Evolutionary conservation across 768 basidiomycete genomes (phyloP).

Genomic region (Phanerodontia chrysosporium): DNA sequence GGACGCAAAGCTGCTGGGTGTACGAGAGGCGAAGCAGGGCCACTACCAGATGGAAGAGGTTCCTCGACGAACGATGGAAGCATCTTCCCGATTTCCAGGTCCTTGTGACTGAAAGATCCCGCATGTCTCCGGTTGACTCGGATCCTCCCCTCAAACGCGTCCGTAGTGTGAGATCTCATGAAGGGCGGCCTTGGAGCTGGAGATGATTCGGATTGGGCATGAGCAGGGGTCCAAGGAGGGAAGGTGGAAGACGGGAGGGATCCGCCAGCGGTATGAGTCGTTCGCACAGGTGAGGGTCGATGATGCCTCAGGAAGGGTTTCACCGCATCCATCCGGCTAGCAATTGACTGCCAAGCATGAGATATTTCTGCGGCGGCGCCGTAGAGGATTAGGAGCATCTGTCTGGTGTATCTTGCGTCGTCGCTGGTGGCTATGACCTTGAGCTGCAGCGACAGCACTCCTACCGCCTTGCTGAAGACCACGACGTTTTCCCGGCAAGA

Average conservation of each 20-base stretch:
- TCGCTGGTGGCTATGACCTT: conserved; percentile 69
- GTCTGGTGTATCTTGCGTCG: conserved; percentile 84
- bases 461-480: conserved; percentile 84
- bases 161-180: conserved; percentile 27
- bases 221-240: conserved; percentile 17
- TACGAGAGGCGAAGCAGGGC: conserved; percentile 16
- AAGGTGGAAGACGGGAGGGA: conserved; percentile 18
- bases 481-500: conserved; percentile 80
- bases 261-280: background rate
- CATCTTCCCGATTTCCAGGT: conserved; percentile 83
- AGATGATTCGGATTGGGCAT: background rate
- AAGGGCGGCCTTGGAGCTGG: conserved; percentile 12
- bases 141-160: conserved; percentile 31
- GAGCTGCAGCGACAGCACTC: conserved; percentile 76
- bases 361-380: conserved; percentile 88
- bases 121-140: conserved; percentile 77
- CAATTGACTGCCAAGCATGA: conserved; percentile 76
- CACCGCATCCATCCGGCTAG: conserved; percentile 66
- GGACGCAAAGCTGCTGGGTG: conserved; percentile 22
- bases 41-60: conserved; percentile 35
- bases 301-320: conserved; percentile 54
- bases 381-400: conserved; percentile 82
- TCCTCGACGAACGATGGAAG: conserved; percentile 59
- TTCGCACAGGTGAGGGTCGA: conserved; percentile 28
- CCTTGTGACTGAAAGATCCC: conserved; percentile 92